These are phyloP conservation scores for Platanthera zijinensis DNA, from an alignment of 106 monocot species.

Conservation along the genomic window DNA sequence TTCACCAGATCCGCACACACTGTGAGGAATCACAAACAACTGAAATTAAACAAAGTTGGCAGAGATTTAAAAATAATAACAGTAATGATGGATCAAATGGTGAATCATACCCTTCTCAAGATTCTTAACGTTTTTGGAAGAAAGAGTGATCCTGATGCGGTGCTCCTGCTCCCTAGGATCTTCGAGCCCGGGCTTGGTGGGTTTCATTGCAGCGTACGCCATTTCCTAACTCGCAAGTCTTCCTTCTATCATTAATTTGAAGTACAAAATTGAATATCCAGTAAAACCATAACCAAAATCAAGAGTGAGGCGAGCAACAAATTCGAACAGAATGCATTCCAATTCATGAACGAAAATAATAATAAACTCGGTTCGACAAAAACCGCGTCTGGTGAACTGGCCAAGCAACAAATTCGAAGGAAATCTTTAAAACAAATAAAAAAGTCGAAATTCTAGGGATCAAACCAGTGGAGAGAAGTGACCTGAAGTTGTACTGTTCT, in stretches of 20 bases:
- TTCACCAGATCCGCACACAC: constrained; percentile 66
- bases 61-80: not conserved
- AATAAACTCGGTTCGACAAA: not conserved
- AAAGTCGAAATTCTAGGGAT: not conserved
- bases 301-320: not conserved
- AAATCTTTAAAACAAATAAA: not conserved
- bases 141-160: constrained; percentile 81
- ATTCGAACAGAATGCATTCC: not conserved
- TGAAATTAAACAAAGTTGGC: not conserved
- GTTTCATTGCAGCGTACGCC: constrained; percentile 65
- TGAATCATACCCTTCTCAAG: constrained; percentile 67
- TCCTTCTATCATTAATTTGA: not conserved
- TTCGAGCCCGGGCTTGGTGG: constrained; percentile 55
- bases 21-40: constrained; percentile 1
- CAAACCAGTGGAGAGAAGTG: not conserved
- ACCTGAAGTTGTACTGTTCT: not conserved
- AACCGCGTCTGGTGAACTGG: not conserved
- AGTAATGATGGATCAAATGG: not conserved
- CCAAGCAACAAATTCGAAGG: not conserved
- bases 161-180: constrained; percentile 51
- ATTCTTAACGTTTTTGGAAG: constrained; percentile 80
- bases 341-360: not conserved
- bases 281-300: not conserved
- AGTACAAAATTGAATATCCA: not conserved
- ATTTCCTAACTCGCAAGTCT: constrained; percentile 3